phyloP scores from a whole-genome alignment of 352 stramenopile species.

The Globisporangium iwayamae region DNA sequence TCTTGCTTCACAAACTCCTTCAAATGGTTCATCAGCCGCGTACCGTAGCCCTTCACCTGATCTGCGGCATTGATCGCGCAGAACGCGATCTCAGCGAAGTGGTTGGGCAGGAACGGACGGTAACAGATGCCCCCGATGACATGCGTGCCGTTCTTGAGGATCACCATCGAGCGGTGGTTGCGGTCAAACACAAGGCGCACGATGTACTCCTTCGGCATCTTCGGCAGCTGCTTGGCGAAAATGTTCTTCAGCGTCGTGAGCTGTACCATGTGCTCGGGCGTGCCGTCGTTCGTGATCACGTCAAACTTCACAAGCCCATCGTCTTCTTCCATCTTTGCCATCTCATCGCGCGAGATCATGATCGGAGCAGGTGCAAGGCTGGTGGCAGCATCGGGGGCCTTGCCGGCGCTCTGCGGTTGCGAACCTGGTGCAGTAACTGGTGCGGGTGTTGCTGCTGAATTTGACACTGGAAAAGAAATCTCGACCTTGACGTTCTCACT shows the following conservation, averaged over 20 bases:
- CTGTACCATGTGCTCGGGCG: slow-evolving; percentile 84
- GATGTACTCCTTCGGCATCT: slow-evolving; percentile 99
- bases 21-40: slow-evolving; percentile 98
- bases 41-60: slow-evolving; percentile 97
- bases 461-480: neutral
- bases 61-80: slow-evolving; percentile 96
- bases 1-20: slow-evolving; percentile 96
- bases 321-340: slow-evolving; percentile 87
- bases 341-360: slow-evolving; percentile 83
- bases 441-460: neutral
- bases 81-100: slow-evolving; percentile 99
- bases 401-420: neutral
- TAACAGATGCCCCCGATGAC: slow-evolving; percentile 99
- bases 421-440: neutral
- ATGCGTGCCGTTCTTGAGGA: slow-evolving; percentile 88
- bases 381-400: neutral
- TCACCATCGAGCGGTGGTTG: slow-evolving; percentile 91
- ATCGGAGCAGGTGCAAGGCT: slow-evolving; percentile 25
- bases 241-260: slow-evolving; percentile 98
- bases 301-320: slow-evolving; percentile 75
- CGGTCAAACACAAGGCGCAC: slow-evolving; percentile 98
- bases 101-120: slow-evolving; percentile 90
- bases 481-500: slow-evolving; percentile 7
- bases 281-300: slow-evolving; percentile 90
- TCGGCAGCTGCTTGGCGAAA: slow-evolving; percentile 96